Evolutionary conservation across 768 basidiomycete genomes (phyloP), one percentile per base, ranked within the genome.

Genomic region (Hebeloma cylindrosporum): DNA sequence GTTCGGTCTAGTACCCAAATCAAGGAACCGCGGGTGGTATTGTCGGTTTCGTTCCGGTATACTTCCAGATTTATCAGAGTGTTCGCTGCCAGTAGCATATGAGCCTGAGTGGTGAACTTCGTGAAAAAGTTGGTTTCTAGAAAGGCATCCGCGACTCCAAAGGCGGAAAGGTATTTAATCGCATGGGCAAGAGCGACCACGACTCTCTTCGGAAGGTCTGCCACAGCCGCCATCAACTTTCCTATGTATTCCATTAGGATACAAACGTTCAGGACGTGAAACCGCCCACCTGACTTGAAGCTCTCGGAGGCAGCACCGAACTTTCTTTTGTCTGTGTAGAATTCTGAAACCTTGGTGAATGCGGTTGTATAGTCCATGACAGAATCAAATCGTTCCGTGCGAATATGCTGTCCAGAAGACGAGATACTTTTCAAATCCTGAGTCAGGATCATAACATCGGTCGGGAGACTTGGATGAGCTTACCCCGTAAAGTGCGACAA

Each of bases 21-120:
- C 34, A 99, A 67, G 38, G 90, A 88, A 3, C 93, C 94, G 45
- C 67, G 75, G 14, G 75, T 69, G 8, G 77, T 80, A 43, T 77
- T 78, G 60, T 96, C 86, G 0, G 90, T 92, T 58, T 88, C 85
- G 55, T 97, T 98, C 25, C 82, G 78, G 61, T 90, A 94, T n/a
- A 99, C 82, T 63, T 98, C 94, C 67, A 95, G 64, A 60, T 96
- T 97, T 9, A 77, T 75, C 8, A 98, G 66, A 0, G 95, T 95
- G 60, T 92, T 96, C 18, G 83, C 85, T 36, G 85, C 87, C 34
- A 99, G 73, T 16, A 92, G 72, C 94, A 99, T 94, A 51, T 91
- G 84, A 0, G 80, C 76, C 43, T 78, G 75, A 17, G 82, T 80
- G 3, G 88, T 72, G 59, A 98, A 98, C 57, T 69, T 79, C 14